phyloP scores from a whole-genome alignment of 1,139 yeast genomes.

The Blastobotrys petasosporus region DNA sequence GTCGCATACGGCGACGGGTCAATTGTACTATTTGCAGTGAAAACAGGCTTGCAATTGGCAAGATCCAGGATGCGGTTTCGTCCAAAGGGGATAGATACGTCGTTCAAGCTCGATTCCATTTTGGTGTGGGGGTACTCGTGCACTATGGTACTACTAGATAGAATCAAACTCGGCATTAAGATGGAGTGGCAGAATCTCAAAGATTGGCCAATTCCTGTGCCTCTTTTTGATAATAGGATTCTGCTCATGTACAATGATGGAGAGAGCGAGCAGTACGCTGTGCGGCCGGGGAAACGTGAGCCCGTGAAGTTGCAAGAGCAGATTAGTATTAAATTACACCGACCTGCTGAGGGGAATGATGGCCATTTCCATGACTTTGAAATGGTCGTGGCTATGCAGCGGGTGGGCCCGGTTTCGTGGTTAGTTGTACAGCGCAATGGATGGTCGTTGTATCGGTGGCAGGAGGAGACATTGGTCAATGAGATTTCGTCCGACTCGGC shows the following conservation, averaged over 20 bases:
- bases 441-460: constrained; percentile 24
- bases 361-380: constrained; percentile 16
- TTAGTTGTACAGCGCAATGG: constrained; percentile 21
- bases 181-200: constrained; percentile 17
- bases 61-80: constrained; percentile 15
- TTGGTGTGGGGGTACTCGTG: constrained; percentile 24
- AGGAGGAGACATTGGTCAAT: constrained; percentile 17
- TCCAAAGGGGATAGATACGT: constrained; percentile 17
- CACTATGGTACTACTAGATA: constrained; percentile 19
- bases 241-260: constrained; percentile 19
- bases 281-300: constrained; percentile 1
- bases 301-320: constrained; percentile 2
- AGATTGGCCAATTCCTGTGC: constrained; percentile 23
- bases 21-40: constrained; percentile 14
- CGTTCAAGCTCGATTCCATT: constrained; percentile 10
- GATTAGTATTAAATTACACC: not conserved
- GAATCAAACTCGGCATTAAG: constrained; percentile 12
- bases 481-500: constrained; percentile 22
- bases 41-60: constrained; percentile 16
- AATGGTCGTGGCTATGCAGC: constrained; percentile 17
- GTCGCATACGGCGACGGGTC: constrained; percentile 15
- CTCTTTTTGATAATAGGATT: constrained; percentile 20
- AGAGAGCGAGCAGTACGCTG: constrained; percentile 9
- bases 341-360: constrained; percentile 1
- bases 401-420: constrained; percentile 21